Percentiles rank a stretch among this genome's conserved stretches.
Conservation (phyloP, 768 basidiomycete genomes). For the Rhizopogon salebrosus region DNA sequence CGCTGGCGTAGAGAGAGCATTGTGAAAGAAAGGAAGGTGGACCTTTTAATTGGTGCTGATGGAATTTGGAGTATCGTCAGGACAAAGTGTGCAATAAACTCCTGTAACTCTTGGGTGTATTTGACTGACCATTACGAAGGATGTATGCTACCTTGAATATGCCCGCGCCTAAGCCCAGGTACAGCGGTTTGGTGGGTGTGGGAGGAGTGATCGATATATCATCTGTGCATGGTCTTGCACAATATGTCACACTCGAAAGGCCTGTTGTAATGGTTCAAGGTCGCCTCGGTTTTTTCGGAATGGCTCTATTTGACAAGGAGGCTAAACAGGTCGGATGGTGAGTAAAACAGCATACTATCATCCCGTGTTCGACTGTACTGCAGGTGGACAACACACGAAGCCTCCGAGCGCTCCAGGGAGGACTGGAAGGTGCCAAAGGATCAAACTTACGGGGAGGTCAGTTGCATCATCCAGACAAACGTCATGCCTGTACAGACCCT, state of each 20-base stretch:
- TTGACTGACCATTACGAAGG: constrained; percentile 10
- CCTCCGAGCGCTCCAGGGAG: constrained; percentile 19
- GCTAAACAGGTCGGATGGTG: constrained; percentile 20
- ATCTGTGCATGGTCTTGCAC: constrained; percentile 16
- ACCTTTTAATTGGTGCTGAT: constrained; percentile 26
- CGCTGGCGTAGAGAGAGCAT: constrained; percentile 18
- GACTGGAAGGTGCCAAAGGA: constrained; percentile 23
- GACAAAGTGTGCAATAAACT: constrained; percentile 10
- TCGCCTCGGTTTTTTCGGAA: constrained; percentile 21
- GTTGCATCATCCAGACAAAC: background rate
- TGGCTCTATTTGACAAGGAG: constrained; percentile 21
- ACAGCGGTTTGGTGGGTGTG: constrained; percentile 24
- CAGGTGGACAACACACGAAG: constrained; percentile 27
- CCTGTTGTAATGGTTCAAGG: constrained; percentile 27
- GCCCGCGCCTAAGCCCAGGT: constrained; percentile 17
- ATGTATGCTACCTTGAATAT: constrained; percentile 18
- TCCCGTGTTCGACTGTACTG: background rate
- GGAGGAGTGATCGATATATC: constrained; percentile 15
- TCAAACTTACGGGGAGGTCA: constrained; percentile 15
- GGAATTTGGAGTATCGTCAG: constrained; percentile 26
- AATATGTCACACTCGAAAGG: constrained; percentile 13
- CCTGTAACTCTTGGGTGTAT: background rate
- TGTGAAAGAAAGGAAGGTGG: constrained; percentile 19
- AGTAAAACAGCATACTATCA: background rate
- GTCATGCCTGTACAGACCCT: background rate